Evolutionary conservation across 2,329 filamentous ascomycete genomes (phyloP), one percentile per base, ranked within the genome.

Genomic region (Daldinia sp.): DNA sequence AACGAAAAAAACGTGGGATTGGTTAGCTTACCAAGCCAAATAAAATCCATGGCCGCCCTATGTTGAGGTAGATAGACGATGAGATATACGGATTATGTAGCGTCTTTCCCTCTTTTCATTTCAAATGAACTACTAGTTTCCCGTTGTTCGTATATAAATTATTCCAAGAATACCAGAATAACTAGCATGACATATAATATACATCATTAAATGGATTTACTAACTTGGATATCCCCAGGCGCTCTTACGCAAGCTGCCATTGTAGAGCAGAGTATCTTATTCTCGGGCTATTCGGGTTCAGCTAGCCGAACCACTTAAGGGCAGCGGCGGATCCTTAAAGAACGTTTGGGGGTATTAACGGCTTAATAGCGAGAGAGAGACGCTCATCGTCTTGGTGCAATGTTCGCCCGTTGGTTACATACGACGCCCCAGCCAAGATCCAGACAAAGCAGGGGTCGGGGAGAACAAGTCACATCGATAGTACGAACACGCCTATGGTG

Each of bases 271-370:
- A 50, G 21, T 17, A 49, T 47, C n/a, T 27, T 11, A 13, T 37
- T 39, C 29, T 63, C 61, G 57, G 55, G 37, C 34, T 51, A 13
- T 17, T 62, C 57, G 51, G 65, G 41, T 55, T 67, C 41, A 49
- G 19, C 52, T 64, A 64, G 52, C 56, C 62, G 53, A 66, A 19
- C 48, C 58, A 57, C 34, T 60, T 68, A 68, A 48, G 52, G 63
- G 66, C 66, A 68, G 66, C 66, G 58, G 58, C 17, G 27, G 39
- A 45, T 59, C 29, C 6, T 34, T 19, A 47, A 41, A 54, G 39
- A 51, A 67, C 53, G 58, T 62, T 60, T 66, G 62, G 64, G 64
- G 67, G 61, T 69, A 69, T 62, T 43, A 45, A 59, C 67, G 65
- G 67, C 67, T 69, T 68, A 69, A 69, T 64, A 27, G 57, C 15